Conservation (phyloP, 169 alveolate species). For the Sarcocystis neurona region DNA sequence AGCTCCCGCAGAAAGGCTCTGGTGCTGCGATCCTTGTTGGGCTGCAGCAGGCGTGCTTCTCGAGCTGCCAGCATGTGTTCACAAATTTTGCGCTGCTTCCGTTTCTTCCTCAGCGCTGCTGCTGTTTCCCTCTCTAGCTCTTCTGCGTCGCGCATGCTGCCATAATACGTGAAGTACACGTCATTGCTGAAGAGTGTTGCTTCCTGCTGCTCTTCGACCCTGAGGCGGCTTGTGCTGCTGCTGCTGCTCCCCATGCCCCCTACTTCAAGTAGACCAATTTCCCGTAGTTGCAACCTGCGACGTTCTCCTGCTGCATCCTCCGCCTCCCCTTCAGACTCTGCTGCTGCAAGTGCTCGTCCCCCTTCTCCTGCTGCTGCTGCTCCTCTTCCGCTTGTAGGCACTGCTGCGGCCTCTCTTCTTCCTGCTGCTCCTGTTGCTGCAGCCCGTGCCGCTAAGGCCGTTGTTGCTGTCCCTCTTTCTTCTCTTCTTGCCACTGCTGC, state of each 20-base stretch:
- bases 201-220: neutral
- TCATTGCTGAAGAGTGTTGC: neutral
- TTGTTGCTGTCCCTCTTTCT: neutral
- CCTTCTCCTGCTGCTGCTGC: neutral
- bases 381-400: neutral
- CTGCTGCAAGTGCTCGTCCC: neutral
- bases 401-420: neutral
- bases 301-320: neutral
- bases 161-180: neutral
- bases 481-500: neutral
- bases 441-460: too few species aligned
- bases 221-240: too few species aligned
- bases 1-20: neutral
- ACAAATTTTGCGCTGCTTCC: neutral
- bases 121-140: neutral
- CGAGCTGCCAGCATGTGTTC: conserved; percentile 3
- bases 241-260: neutral
- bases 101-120: neutral
- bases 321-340: neutral
- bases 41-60: neutral
- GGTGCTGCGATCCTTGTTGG: neutral
- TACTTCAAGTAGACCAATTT: neutral
- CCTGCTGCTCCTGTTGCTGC: neutral
- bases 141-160: neutral
- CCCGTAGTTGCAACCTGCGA: neutral